Conservation (phyloP, 768 basidiomycete species). For the Panaeolus papilionaceus region DNA sequence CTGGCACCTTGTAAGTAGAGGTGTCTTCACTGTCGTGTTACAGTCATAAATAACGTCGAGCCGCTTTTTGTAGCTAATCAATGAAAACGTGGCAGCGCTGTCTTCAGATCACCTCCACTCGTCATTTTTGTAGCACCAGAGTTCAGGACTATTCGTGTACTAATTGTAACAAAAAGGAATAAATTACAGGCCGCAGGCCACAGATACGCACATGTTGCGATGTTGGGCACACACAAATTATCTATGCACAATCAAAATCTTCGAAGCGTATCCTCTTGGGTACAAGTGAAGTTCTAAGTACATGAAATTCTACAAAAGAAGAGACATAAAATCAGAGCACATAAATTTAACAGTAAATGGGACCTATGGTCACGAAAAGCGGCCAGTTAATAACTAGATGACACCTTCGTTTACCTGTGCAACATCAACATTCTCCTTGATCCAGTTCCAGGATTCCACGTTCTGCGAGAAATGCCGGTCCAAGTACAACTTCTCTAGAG, state of each 20-base stretch:
- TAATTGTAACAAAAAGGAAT: background rate
- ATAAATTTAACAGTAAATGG: background rate
- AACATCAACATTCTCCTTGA: constrained; percentile 31
- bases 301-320: background rate
- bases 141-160: no score
- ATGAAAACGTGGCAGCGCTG: background rate
- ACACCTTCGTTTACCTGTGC: constrained; percentile 20
- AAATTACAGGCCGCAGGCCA: background rate
- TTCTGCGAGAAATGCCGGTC: constrained; percentile 30
- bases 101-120: no score
- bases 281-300: background rate
- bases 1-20: background rate
- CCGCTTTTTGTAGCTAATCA: background rate
- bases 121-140: no score
- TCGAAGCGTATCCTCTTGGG: background rate
- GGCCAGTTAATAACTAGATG: background rate
- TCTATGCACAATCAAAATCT: background rate
- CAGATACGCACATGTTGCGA: no score
- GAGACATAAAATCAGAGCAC: background rate
- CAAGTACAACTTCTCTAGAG: constrained; percentile 29
- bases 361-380: background rate
- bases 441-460: constrained; percentile 35
- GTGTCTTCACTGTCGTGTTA: background rate
- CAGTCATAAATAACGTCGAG: background rate
- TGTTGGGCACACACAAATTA: background rate